Evolutionary conservation across 768 basidiomycete species (phyloP).

Genomic region (Suillus plorans): DNA sequence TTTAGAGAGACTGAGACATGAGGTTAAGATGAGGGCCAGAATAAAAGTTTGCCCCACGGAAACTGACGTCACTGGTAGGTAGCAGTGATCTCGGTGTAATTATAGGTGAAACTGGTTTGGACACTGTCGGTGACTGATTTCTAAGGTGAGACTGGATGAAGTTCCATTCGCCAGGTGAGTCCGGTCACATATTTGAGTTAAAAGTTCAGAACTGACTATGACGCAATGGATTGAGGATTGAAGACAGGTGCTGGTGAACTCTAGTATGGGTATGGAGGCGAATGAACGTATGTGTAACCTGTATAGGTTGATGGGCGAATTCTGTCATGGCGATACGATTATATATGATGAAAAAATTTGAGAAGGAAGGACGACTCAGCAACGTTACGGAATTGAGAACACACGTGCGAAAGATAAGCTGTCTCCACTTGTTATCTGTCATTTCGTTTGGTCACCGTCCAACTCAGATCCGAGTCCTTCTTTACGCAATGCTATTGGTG

Average conservation of each 20-base stretch:
- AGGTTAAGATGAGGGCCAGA: neutral
- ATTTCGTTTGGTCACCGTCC: neutral
- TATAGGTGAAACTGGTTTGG: neutral
- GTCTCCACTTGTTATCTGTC: neutral
- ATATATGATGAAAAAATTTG: constrained; percentile 7
- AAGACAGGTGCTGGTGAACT: no score
- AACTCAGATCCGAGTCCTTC: no score
- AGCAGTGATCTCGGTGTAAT: neutral
- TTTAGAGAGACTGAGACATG: constrained; percentile 3
- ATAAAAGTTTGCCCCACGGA: neutral
- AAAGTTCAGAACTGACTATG: neutral
- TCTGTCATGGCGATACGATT: neutral
- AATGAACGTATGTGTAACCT: neutral
- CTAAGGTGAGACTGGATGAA: neutral
- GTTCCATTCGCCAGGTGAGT: neutral
- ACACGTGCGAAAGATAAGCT: constrained; percentile 6
- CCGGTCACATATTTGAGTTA: neutral
- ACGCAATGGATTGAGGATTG: no score
- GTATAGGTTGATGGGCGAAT: neutral
- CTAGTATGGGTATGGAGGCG: neutral
- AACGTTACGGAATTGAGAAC: neutral
- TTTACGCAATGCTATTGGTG: no score
- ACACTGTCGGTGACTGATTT: neutral
- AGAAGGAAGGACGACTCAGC: neutral
- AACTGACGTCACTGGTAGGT: constrained; percentile 3